These are phyloP conservation scores for Penicillium brevicompactum DNA, from an alignment of 2,329 filamentous ascomycete species.

Conservation along the genomic window DNA sequence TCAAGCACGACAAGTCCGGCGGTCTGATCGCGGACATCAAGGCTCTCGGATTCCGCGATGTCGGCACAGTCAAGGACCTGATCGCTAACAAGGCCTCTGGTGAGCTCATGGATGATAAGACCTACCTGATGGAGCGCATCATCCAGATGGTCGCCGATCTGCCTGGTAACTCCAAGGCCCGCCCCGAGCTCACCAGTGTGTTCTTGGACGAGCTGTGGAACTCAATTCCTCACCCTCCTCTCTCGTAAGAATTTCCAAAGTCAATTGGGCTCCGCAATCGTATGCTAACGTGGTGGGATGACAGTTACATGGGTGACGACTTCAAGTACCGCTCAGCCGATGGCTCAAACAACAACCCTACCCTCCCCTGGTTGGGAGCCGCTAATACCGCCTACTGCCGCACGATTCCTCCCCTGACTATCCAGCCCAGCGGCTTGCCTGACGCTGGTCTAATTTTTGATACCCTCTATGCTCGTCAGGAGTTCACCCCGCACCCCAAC, in stretches of 20 bases:
- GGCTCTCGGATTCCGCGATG: conserved; percentile 58
- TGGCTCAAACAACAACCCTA: conserved; percentile 71
- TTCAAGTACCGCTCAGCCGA: conserved; percentile 69
- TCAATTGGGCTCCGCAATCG: background rate
- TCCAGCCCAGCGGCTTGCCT: conserved; percentile 66
- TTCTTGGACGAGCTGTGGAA: conserved; percentile 73
- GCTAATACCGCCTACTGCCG: conserved; percentile 69
- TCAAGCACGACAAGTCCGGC: conserved; percentile 53
- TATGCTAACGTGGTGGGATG: conserved; percentile 10
- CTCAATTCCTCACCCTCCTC: conserved; percentile 70
- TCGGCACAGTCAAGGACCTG: conserved; percentile 64
- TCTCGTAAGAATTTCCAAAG: conserved; percentile 54
- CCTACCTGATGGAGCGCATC: conserved; percentile 73
- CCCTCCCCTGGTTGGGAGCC: conserved; percentile 66
- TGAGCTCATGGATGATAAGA: conserved; percentile 70
- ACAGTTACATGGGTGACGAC: conserved; percentile 52
- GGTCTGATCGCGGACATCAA: conserved; percentile 61
- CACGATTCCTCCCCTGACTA: conserved; percentile 60
- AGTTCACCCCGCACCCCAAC: conserved; percentile 62
- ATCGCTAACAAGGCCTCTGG: conserved; percentile 66
- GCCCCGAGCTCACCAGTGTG: conserved; percentile 64
- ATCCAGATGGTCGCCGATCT: conserved; percentile 70
- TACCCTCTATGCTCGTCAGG: conserved; percentile 44
- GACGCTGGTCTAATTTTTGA: conserved; percentile 60
- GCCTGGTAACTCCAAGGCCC: conserved; percentile 62